Conservation (phyloP, 306 rosid species). For the Chamaecrista fasciculata region DNA sequence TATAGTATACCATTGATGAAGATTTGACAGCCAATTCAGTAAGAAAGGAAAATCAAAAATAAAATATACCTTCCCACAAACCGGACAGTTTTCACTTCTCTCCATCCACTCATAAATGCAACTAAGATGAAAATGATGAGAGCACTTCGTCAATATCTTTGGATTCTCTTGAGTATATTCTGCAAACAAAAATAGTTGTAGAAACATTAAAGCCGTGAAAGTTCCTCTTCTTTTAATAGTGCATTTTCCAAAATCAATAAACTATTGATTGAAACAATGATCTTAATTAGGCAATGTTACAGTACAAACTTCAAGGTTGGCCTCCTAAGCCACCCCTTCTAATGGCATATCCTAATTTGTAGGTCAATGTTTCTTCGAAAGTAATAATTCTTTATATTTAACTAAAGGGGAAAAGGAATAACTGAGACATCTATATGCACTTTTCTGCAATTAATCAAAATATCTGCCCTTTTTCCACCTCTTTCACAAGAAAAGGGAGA, state of each 20-base stretch:
- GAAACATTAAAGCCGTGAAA: constrained; percentile 26
- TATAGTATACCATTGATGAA: constrained; percentile 1
- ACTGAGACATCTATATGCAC: neutral
- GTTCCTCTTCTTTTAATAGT: neutral
- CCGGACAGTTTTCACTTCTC: constrained; percentile 98
- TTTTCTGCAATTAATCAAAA: constrained; percentile 8
- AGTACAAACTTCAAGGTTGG: neutral
- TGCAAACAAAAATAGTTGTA: constrained; percentile 32
- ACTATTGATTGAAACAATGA: constrained; percentile 27
- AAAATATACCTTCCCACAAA: constrained; percentile 91
- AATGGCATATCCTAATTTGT: constrained; percentile 15
- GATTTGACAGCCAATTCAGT: neutral
- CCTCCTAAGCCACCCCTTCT: neutral
- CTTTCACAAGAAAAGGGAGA: constrained; percentile 2
- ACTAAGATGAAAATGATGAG: constrained; percentile 95
- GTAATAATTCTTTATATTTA: constrained; percentile 18
- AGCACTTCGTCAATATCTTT: constrained; percentile 83
- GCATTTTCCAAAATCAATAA: constrained; percentile 27
- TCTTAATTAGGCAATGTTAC: neutral
- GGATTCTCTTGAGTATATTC: constrained; percentile 93
- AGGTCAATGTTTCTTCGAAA: neutral
- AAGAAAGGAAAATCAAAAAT: constrained; percentile 15
- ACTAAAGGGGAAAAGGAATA: neutral
- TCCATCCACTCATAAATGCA: constrained; percentile 99
- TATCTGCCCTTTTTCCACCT: neutral